phyloP scores from a whole-genome alignment of 768 basidiomycete species.

The Suillus hirtellus region DNA sequence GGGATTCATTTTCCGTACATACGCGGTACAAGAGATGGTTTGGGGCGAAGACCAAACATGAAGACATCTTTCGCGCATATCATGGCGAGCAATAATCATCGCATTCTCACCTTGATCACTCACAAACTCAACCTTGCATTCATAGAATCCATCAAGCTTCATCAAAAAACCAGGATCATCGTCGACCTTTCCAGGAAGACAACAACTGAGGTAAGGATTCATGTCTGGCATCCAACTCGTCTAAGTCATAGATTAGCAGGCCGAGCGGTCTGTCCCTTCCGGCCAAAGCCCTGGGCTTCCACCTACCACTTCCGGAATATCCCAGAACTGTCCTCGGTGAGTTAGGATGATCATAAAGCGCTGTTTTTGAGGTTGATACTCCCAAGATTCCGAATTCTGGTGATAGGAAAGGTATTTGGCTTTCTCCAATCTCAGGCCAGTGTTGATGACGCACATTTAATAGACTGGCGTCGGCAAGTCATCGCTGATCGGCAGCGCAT shows the following conservation, averaged over 20 bases:
- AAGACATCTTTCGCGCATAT: background rate
- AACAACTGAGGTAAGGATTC: background rate
- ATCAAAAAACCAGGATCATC: background rate
- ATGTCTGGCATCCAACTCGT: background rate
- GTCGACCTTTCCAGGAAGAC: background rate
- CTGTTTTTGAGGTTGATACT: background rate
- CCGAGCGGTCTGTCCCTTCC: background rate
- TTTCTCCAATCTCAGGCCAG: background rate
- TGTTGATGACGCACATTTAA: background rate
- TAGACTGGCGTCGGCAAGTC: background rate
- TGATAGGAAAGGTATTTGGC: background rate
- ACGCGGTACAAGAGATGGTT: background rate
- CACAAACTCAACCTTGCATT: background rate
- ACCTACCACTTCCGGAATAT: background rate
- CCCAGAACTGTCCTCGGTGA: background rate
- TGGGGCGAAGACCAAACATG: background rate
- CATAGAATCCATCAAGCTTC: background rate
- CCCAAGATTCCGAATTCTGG: background rate
- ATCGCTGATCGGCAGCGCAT: background rate
- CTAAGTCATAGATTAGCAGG: background rate
- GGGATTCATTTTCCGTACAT: background rate
- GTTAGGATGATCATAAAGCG: background rate
- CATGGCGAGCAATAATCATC: background rate
- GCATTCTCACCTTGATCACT: background rate
- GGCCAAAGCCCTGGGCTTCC: background rate